Conservation (phyloP, 352 stramenopile genomes). For the Pythium monospermum region DNA sequence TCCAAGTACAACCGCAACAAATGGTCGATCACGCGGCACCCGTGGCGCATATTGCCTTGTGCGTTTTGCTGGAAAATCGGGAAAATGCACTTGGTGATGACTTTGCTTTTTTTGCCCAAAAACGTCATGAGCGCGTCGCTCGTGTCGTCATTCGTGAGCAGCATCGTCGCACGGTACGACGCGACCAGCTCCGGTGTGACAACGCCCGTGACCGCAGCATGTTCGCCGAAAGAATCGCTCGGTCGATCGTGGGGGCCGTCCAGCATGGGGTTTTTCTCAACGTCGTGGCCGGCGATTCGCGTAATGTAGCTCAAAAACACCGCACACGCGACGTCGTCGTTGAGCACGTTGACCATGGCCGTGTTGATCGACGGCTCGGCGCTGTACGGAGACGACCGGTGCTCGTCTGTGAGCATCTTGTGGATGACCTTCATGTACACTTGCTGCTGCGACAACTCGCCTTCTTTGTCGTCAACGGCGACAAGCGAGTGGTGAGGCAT, state of each 20-base stretch:
- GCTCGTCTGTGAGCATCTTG: conserved; percentile 49
- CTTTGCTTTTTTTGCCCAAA: conserved; percentile 68
- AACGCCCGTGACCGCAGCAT: conserved; percentile 22
- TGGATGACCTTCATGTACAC: conserved; percentile 28
- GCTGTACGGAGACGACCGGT: conserved; percentile 4
- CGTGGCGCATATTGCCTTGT: conserved; percentile 79
- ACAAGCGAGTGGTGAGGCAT: conserved; percentile 17
- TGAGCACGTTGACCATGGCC: conserved; percentile 56
- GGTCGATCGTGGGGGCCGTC: conserved; percentile 39
- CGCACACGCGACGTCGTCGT: conserved; percentile 50
- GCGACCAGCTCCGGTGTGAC: conserved; percentile 63
- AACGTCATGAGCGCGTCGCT: conserved; percentile 78
- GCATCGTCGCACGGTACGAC: conserved; percentile 85
- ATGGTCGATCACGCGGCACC: conserved; percentile 84
- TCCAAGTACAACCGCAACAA: conserved; percentile 82
- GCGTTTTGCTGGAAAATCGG: conserved; percentile 65
- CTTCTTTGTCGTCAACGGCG: conserved; percentile 7
- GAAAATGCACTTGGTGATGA: conserved; percentile 81
- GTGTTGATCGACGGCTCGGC: conserved; percentile 33
- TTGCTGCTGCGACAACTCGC: conserved; percentile 27
- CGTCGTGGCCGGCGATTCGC: conserved; percentile 29
- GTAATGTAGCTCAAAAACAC: conserved; percentile 64
- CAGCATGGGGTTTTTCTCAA: conserved; percentile 26
- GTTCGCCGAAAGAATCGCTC: conserved; percentile 5
- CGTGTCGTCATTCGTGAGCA: conserved; percentile 84